These are phyloP conservation scores for Daldinia decipiens DNA, from an alignment of 495 filamentous ascomycete genomes.

Conservation along the genomic window DNA sequence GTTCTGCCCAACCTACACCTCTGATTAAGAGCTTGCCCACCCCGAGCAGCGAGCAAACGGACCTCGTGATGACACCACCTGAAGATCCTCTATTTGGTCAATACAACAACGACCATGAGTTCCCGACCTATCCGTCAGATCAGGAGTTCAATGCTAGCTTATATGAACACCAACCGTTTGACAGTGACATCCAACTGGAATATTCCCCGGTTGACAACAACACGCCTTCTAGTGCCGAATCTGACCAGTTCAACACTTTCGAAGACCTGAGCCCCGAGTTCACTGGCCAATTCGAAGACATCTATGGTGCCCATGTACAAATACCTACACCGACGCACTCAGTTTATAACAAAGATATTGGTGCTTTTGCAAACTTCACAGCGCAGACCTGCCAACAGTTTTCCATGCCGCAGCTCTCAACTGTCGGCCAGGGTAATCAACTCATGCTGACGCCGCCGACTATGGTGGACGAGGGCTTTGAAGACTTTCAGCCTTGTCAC, in stretches of 20 bases:
- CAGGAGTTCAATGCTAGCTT: conserved; percentile 50
- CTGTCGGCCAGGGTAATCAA: conserved; percentile 68
- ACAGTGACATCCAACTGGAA: conserved; percentile 59
- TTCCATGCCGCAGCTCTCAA: conserved; percentile 65
- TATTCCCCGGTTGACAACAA: conserved; percentile 60
- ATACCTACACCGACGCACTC: conserved; percentile 52
- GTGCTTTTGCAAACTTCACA: conserved; percentile 47
- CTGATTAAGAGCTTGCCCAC: conserved; percentile 65
- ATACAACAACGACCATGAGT: conserved; percentile 49
- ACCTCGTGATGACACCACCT: conserved; percentile 55
- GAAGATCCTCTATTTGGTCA: conserved; percentile 51
- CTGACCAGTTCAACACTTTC: conserved; percentile 58
- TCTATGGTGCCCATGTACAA: conserved; percentile 62
- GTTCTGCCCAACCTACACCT: conserved; percentile 63
- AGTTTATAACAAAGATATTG: conserved; percentile 54
- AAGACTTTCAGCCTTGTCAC: conserved; percentile 53
- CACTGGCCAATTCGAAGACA: conserved; percentile 63
- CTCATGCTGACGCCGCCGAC: conserved; percentile 73
- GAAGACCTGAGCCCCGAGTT: conserved; percentile 58
- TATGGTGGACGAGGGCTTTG: conserved; percentile 61
- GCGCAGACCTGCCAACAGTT: conserved; percentile 51
- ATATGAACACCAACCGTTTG: conserved; percentile 45
- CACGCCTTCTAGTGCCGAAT: conserved; percentile 60
- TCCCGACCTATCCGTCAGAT: conserved; percentile 54
- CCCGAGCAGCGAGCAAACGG: conserved; percentile 56